Percentiles rank a stretch among this genome's conserved stretches.
Conservation (phyloP, 352 stramenopile genomes). For the Elongisporangium senticosum region DNA sequence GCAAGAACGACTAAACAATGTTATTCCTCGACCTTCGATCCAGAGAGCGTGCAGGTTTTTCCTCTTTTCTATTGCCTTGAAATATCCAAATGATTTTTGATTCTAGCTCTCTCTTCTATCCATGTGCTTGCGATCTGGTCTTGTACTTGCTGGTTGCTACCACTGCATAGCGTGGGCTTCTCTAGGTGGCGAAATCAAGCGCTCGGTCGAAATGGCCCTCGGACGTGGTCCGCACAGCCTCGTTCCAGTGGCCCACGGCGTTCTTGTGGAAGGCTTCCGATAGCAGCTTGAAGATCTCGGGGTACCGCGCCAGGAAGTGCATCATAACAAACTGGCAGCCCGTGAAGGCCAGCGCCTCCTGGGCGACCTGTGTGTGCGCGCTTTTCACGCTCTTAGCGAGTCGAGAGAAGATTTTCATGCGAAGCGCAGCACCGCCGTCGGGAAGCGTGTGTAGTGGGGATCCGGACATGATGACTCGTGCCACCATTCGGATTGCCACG, state of each 20-base stretch:
- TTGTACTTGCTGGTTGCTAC: background rate
- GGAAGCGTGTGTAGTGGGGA: constrained; percentile 43
- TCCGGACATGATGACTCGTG: constrained; percentile 81
- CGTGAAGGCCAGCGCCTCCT: constrained; percentile 79
- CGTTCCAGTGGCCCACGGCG: constrained; percentile 64
- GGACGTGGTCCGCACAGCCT: constrained; percentile 53
- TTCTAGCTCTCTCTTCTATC: constrained; percentile 13
- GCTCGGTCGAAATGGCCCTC: constrained; percentile 71
- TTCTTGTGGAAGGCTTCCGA: constrained; percentile 61
- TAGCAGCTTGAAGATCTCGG: constrained; percentile 59
- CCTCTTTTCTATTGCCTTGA: background rate
- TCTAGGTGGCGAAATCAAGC: constrained; percentile 58
- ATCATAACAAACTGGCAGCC: constrained; percentile 76
- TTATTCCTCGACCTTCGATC: background rate
- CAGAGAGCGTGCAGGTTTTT: background rate
- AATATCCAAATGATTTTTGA: background rate
- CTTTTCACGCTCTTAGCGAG: constrained; percentile 57
- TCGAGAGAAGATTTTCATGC: constrained; percentile 45
- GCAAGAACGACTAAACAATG: constrained; percentile 30
- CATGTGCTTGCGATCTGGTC: constrained; percentile 18
- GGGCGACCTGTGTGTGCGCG: constrained; percentile 60
- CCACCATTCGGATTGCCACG: constrained; percentile 71
- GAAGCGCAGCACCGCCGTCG: constrained; percentile 23
- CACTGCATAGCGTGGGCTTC: background rate
- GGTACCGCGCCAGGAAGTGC: constrained; percentile 64